Conservation (phyloP, 75 land plant species). For the Pinus albicaulis region DNA sequence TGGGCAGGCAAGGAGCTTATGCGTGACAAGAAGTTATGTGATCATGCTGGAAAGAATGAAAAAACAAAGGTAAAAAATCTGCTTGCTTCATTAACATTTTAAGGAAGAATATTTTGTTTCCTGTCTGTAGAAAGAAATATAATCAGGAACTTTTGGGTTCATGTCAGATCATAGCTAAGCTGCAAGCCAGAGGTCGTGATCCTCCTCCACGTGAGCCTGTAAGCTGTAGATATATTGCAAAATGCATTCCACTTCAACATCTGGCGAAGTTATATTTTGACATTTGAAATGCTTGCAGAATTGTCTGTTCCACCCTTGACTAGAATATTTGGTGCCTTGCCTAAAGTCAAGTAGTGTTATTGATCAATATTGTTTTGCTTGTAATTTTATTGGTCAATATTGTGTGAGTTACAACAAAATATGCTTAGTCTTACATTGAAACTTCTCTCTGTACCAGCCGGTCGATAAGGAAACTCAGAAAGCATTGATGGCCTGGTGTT, state of each 20-base stretch:
- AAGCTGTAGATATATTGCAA: constrained; percentile 8
- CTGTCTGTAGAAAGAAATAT: not conserved
- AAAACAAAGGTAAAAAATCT: constrained; percentile 40
- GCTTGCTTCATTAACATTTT: not conserved
- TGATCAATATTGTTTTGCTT: not conserved
- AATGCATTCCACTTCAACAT: not conserved
- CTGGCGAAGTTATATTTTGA: constrained; percentile 6
- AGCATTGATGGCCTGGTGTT: constrained; percentile 50
- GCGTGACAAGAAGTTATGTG: constrained; percentile 39
- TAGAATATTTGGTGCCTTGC: not conserved
- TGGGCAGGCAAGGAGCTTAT: constrained; percentile 60
- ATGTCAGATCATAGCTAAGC: constrained; percentile 42
- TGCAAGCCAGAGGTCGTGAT: constrained; percentile 41
- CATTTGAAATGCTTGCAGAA: not conserved
- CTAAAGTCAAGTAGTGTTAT: not conserved
- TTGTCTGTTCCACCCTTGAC: not conserved
- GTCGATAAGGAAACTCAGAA: constrained; percentile 47
- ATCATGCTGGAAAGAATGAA: constrained; percentile 47
- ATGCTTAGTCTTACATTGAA: not conserved
- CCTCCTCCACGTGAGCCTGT: constrained; percentile 54
- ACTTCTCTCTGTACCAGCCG: constrained; percentile 23
- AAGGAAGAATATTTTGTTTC: not conserved
- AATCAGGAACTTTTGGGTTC: not conserved
- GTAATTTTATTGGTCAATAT: too few species aligned
- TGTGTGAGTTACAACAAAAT: too few species aligned